Evolutionary conservation across 225 moss, liverwort and hornwort species (phyloP), one percentile per base, ranked within the genome.

Genomic region (Thuidium tamariscinum): DNA sequence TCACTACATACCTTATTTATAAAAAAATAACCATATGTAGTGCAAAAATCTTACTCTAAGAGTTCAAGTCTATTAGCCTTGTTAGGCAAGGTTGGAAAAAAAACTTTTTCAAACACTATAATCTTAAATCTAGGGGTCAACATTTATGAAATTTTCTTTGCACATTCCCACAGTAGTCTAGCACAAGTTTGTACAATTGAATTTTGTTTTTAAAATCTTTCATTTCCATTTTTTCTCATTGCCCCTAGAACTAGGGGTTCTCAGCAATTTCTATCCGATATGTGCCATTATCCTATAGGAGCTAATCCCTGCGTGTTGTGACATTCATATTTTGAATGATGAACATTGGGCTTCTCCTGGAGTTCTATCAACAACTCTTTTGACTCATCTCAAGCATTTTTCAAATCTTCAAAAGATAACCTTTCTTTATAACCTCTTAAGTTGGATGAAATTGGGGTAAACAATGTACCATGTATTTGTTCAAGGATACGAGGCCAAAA

Each of bases 321-420:
- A 23, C 22, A 23, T 39, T 13, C 39, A 37, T 7, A 13, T 68
- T 39, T 4, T 37, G 7, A 39, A 68, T 68, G 39, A 23, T 39
- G 7, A 68, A 39, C 7, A 39, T 68, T 68, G 7, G 13, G 0
- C 67, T 22, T 37, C 1, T 0, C 1, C 9, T 0, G 0, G 0
- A 0, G 6, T 11, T 67, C 6, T 1, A 0, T 66, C 6, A 6
- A 44, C 7, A 12, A 2, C 11, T 21, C 0, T 67, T 19, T 37
- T 37, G 5, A 5, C 10, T 19, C 10, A 4, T 37, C 11, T 37
- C 22, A 67, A 67, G 22, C 13, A 7, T 37, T 67, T 67, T 11
- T 22, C 7, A 2, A 37, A 67, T 67, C 37, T 67, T 37, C 0
- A 22, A 20, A 17, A 34, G 17, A 32, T 17, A 18, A 5, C 34